Base-by-base conservation (phyloP, 495 filamentous ascomycete genomes). In the Penicillium malachiteum region DNA sequence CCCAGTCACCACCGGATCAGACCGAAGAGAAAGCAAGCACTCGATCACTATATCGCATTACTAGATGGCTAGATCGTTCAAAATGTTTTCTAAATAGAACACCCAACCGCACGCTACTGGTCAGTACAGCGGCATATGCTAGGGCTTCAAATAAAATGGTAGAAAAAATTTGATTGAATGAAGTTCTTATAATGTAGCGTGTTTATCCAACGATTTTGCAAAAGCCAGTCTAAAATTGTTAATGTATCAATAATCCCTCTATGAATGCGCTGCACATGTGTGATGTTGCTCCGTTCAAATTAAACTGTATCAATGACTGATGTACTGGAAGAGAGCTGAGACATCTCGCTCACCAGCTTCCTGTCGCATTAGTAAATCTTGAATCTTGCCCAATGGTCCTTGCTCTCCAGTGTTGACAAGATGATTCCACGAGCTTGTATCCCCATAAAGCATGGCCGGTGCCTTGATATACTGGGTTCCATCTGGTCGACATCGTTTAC, bases 351-450 rank as follows among this genome's bases (percentile, higher is more conserved):
- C 87, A 7, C 73, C 75, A 54, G 82, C 84, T 75, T 99, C 94
- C 73, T 97, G 94, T 57, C 92, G 82, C 31, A 99, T 74, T 66
- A 99, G 65, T 69, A 96, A 74, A 74, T 99, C 94, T 69, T 99
- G 92, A 57, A 97, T 97, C 57, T 80, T 79, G 57, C 80, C 80
- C 63, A 99, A 67, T 12, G 84, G 84, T 0, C 86, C 84, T 9
- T 77, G 75, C 63, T 83, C 82, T 6, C 84, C 85, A 49, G 83
- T 82, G 70, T 96, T 96, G 21, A 87, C 82, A 69, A 96, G 92
- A 74, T 99, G 94, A 65, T 99, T 97, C 94, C 94, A 99, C 31
- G 91, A 95, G 66, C 92, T 97, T 9, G 94, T 97, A 66, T 99
- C 94, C 40, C 94, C 94, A 66, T 99, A 99, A 60, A 97, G 71